Conservation (phyloP, 2,329 filamentous ascomycete genomes). For the Ustulina deusta region DNA sequence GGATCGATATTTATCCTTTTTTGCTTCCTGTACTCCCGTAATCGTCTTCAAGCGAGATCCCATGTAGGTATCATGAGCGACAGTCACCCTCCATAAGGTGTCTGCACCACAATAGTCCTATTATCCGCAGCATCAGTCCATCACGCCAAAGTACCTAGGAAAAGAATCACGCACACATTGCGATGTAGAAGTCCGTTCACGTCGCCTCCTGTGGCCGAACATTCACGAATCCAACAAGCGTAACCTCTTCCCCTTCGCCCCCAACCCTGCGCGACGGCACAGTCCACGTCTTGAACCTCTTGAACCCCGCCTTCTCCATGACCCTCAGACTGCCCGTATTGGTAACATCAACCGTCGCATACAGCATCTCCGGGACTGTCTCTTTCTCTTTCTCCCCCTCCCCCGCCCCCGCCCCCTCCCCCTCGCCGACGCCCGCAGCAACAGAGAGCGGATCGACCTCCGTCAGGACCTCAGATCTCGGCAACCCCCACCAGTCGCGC, state of each 20-base stretch:
- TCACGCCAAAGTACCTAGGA: not conserved
- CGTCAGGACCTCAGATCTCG: not conserved
- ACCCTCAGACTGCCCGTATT: conserved; percentile 24
- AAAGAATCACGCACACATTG: not conserved
- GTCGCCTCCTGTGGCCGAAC: not conserved
- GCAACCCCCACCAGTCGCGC: conserved; percentile 18
- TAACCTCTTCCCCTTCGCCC: conserved; percentile 14
- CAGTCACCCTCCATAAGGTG: not conserved
- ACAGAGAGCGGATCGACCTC: conserved; percentile 17
- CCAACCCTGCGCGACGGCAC: conserved; percentile 7
- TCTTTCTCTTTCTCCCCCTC: no score
- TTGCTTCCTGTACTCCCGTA: not conserved
- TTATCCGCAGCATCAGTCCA: not conserved
- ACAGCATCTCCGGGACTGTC: conserved; percentile 23
- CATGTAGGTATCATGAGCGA: not conserved
- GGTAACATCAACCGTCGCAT: conserved; percentile 12
- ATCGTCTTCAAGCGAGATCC: not conserved
- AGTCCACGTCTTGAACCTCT: conserved; percentile 27
- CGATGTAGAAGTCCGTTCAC: not conserved
- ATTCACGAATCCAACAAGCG: conserved; percentile 29
- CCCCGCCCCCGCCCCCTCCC: not conserved
- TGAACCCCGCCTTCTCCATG: conserved; percentile 32
- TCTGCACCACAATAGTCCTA: not conserved
- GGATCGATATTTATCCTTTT: no score
- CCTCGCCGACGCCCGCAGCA: not conserved